Evolutionary conservation across 1,139 yeast species (phyloP), one percentile per base, ranked within the genome.

Genomic region (Kodamaea sp.): DNA sequence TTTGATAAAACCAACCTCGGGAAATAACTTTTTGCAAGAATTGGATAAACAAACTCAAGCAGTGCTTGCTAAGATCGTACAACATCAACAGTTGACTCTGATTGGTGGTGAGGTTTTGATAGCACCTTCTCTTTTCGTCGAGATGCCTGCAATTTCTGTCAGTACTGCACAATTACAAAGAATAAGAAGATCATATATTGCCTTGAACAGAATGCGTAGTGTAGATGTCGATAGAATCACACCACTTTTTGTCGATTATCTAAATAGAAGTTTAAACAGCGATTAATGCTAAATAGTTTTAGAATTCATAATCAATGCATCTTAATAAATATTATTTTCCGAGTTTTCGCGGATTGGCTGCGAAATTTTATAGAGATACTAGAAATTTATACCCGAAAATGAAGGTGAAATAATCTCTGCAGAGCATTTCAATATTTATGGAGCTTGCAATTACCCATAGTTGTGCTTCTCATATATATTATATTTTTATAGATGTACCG

Each of bases 81-180:
- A 79, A 44, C 74, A 78, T 49, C 86, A 82, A 55, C 79, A 78
- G 47, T 63, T 79, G 36, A 71, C 70, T 34, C 66, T 78, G 0
- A 68, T 77, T 0, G 86, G 86, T 2, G 75, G 79, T 1, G 61
- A 57, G 26, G 77, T 73, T 1, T 47, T 62, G n/a, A 57, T 75
- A 6, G 65, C 60, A 1, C 52, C 55, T 3, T 66, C 65, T 3
- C 53, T 73, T 22, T 62, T 53, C 41, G 75, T 88, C 3, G 77
- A 75, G 9, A 64, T 90, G 55, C 97, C 97, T 0, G 58, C 79
- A 3, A 68, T 69, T 8, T 63, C 72, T 2, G 79, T 87, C 8
- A 77, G 89, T 9, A 68, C 84, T 28, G 88, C 96, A 0, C 89
- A 85, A 51, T 60, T 92, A 39, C 96, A 90, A 54, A 71, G 97